Conservation (phyloP, 805 yeast genomes). For the Candida quercuum region DNA sequence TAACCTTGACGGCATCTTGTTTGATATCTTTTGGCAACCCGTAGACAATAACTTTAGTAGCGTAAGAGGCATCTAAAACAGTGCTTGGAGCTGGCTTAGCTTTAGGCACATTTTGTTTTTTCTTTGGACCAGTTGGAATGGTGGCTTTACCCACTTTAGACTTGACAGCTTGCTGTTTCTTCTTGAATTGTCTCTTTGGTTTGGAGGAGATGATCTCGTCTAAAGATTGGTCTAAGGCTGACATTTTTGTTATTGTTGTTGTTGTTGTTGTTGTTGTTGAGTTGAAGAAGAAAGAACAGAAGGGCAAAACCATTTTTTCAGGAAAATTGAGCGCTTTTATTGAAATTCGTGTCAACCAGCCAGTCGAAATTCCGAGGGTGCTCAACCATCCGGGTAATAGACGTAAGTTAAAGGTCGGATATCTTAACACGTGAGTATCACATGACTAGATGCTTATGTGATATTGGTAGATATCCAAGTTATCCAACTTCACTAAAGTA, state of each 20-base stretch:
- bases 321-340: background rate
- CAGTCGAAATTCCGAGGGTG: background rate
- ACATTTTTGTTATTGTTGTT: conserved; percentile 38
- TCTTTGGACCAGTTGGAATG: conserved; percentile 19
- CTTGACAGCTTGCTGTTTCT: conserved; percentile 20
- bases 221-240: conserved; percentile 84
- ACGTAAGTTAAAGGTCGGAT: too few species aligned
- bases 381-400: background rate
- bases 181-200: conserved; percentile 33
- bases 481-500: too few species aligned
- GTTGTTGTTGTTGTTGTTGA: conserved; percentile 1
- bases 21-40: conserved; percentile 84
- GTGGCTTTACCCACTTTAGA: conserved; percentile 15
- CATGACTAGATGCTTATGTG: too few species aligned
- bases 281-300: too few species aligned
- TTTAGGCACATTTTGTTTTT: conserved; percentile 17
- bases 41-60: conserved; percentile 81
- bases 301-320: background rate
- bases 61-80: conserved; percentile 42
- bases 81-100: conserved; percentile 5
- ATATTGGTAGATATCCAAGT: too few species aligned
- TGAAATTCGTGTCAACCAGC: too few species aligned
- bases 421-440: too few species aligned
- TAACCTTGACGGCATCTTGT: conserved; percentile 70
- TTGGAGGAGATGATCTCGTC: conserved; percentile 85